Evolutionary conservation across 306 rosid genomes (phyloP), one percentile per base, ranked within the genome.

Genomic region (Rosa multiflora): DNA sequence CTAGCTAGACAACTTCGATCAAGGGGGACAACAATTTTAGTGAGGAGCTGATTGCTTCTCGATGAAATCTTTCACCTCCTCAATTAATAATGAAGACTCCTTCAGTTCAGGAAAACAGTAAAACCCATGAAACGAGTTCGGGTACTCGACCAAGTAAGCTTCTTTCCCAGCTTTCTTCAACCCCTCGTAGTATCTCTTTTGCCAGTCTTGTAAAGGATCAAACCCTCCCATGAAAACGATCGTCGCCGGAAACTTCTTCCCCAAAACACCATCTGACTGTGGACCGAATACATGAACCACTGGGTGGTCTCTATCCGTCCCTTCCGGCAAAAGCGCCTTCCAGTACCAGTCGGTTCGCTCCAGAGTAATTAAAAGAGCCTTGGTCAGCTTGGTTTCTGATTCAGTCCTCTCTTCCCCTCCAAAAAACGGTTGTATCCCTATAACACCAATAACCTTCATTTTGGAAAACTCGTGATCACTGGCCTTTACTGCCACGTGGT

Each of bases 131-230:
- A 82, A 14, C 8, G 74, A 70, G 32, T 71, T 82, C 0, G 68
- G 46, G 58, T 74, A 82, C 62, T 75, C 86, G 17, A 85, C 55
- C 81, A 85, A 6, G 10, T 58, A 3, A 17, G 11, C 86, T 15
- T 78, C 63, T 35, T 75, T 78, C 40, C 85, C 83, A n/a, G 32
- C 47, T 32, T 46, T 74, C 61, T 70, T 70, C 72, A 85, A 44
- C 44, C 69, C 23, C 15, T 78, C 79, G 11, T 23, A 63, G 42
- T 82, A 85, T 48, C 20, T 82, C 55, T 44, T 78, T 8, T 78
- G 71, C 76, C 88, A 11, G 42, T 81, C 85, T 4, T 66, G 73
- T 44, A 85, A 74, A 9, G 51, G 81, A 55, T 85, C 85, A 2
- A 75, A 63, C 6, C 81, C 83, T 52, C 88, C 85, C 0, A 75